phyloP scores from a whole-genome alignment of 345 rosid genomes.

The Populus tremula region DNA sequence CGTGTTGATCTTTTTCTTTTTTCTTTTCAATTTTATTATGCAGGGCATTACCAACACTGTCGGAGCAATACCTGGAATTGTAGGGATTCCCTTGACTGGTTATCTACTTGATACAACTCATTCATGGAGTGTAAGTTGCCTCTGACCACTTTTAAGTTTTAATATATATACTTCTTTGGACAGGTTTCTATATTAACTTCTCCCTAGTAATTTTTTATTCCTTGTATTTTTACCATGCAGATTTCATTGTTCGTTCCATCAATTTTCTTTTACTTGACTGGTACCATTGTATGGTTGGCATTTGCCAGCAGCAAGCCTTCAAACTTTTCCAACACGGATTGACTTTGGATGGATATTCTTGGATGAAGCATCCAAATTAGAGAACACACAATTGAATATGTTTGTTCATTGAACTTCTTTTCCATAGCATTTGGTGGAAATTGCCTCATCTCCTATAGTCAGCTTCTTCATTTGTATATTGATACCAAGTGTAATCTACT shows the following conservation, averaged over 20 bases:
- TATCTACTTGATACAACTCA: slow-evolving; percentile 88
- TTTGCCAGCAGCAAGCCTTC: slow-evolving; percentile 91
- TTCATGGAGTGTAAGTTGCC: slow-evolving; percentile 88
- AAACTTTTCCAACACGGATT: slow-evolving; percentile 50
- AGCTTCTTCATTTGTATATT: slow-evolving; percentile 8
- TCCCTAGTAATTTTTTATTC: not conserved
- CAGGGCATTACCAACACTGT: slow-evolving; percentile 91
- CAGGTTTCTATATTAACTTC: not conserved
- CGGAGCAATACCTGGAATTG: slow-evolving; percentile 89
- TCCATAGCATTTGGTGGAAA: slow-evolving; percentile 5
- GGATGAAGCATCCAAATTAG: slow-evolving; percentile 12
- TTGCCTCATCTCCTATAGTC: not conserved
- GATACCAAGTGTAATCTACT: not conserved
- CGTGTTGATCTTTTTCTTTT: not conserved
- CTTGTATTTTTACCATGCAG: slow-evolving; percentile 34
- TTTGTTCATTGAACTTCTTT: slow-evolving; percentile 8
- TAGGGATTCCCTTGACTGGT: slow-evolving; percentile 92
- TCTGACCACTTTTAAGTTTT: not conserved
- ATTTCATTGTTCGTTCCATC: slow-evolving; percentile 80
- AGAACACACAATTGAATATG: not conserved
- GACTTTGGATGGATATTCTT: slow-evolving; percentile 11
- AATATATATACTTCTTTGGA: not conserved
- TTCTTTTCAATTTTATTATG: slow-evolving; percentile 2
- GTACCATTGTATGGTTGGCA: slow-evolving; percentile 77
- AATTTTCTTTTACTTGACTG: slow-evolving; percentile 89